Evolutionary conservation across 495 filamentous ascomycete genomes (phyloP).

Genomic region (Penicillium desertorum): DNA sequence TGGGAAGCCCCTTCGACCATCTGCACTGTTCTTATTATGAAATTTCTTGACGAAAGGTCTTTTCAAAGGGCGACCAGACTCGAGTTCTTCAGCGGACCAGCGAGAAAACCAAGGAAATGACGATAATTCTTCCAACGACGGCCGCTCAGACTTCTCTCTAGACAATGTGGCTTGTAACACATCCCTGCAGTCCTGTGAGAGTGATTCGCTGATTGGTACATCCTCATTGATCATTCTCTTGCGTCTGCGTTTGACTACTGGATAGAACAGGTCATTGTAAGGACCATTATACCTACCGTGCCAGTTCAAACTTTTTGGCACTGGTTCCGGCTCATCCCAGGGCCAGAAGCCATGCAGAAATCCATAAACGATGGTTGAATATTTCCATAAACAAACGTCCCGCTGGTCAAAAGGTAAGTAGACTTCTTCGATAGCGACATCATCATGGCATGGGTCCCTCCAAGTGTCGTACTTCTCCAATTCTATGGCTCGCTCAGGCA

Average conservation of each 20-base stretch:
- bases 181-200: slow-evolving; percentile 32
- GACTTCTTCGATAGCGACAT: not conserved
- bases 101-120: slow-evolving; percentile 27
- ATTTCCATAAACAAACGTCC: slow-evolving; percentile 22
- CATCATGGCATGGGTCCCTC: not conserved
- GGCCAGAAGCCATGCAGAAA: slow-evolving; percentile 31
- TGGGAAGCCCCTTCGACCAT: not conserved
- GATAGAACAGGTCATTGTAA: not conserved
- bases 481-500: slow-evolving; percentile 21
- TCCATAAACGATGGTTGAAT: slow-evolving; percentile 22
- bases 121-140: slow-evolving; percentile 16
- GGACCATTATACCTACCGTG: not conserved
- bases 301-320: slow-evolving; percentile 3
- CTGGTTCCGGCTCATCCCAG: slow-evolving; percentile 22
- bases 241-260: slow-evolving; percentile 10
- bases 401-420: slow-evolving; percentile 15
- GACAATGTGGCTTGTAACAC: slow-evolving; percentile 24
- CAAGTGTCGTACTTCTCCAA: not conserved
- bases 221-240: slow-evolving; percentile 19
- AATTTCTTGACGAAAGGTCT: slow-evolving; percentile 15
- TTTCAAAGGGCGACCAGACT: slow-evolving; percentile 10
- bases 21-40: not conserved
- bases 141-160: slow-evolving; percentile 19
- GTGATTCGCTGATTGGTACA: slow-evolving; percentile 18
- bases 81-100: slow-evolving; percentile 18